Evolutionary conservation across 148 eudicot species (phyloP), one percentile per base, ranked within the genome.

Genomic region (Suaeda aralocaspica): DNA sequence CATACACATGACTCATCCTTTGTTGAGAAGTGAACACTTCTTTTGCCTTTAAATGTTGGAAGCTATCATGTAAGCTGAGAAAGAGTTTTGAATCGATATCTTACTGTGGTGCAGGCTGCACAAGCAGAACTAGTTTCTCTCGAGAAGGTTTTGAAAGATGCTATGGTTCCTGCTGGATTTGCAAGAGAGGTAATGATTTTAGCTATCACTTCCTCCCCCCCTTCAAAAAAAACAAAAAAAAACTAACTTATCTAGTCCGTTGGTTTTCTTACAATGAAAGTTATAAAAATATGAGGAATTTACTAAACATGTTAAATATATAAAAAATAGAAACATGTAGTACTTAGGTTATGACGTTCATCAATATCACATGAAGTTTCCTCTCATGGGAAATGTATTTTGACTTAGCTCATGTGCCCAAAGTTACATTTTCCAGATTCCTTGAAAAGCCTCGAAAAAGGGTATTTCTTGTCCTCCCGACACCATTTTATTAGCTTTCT

Each of bases 131-230:
- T 94, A 70, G 80, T 94, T 70, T 84, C 92, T 73, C 82, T 94
- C 51, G 99, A 94, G 84, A 91, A 85, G 80, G 82, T 82, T 49
- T 48, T 94, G 61, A 94, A 87, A 80, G 85, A 80, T 45, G 82
- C 85, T 49, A 84, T 94, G 97, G 85, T 80, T 79, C 80, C 91
- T 61, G 83, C 87, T 73, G 99, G 99, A 69, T 82, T 86, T 34
- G 97, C 93, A 28, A 83, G 99, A 85, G 97, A 94, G 99, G 99
- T 94, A n/a, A n/a, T n/a, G 66, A 83, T 64, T 18, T 39, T n/a
- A 28, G 14, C 50, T 39, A 22, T 44, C 19, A n/a, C 7, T 46
- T 8, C 67, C 60, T 26, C 56, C 30, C 39, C 31, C 61, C 69
- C 13, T 19, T 49, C 59, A 2, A 42, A 8, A 42, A 6, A 53